phyloP scores from a whole-genome alignment of 2,329 filamentous ascomycete species.

The Microcyclosporella mali region DNA sequence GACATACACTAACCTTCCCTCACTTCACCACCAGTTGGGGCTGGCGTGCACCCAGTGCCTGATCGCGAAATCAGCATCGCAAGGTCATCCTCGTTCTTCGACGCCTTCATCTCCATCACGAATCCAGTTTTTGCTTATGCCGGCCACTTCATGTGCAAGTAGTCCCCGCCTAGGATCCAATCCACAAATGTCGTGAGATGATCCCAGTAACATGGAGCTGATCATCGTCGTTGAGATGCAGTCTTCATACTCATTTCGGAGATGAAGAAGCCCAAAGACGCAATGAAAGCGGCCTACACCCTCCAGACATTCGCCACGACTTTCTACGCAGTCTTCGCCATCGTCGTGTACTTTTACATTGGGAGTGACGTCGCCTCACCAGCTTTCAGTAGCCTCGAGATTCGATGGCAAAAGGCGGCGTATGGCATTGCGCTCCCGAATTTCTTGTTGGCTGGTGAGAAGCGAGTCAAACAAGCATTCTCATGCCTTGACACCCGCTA shows the following conservation, averaged over 20 bases:
- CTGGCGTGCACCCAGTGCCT: conserved; percentile 38
- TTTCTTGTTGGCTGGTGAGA: conserved; percentile 47
- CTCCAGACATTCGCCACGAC: conserved; percentile 47
- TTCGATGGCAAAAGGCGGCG: conserved; percentile 45
- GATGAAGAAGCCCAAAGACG: conserved; percentile 46
- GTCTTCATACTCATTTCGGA: conserved; percentile 50
- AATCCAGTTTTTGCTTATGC: conserved; percentile 51
- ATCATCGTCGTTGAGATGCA: conserved; percentile 4
- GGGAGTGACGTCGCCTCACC: conserved; percentile 43
- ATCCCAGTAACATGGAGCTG: not conserved
- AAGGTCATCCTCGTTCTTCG: conserved; percentile 36
- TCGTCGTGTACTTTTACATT: conserved; percentile 48
- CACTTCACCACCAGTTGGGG: conserved; percentile 30
- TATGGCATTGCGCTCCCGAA: conserved; percentile 49
- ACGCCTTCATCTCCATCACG: conserved; percentile 44
- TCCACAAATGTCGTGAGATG: not conserved
- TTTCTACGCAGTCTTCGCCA: conserved; percentile 48
- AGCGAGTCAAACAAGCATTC: too few relatives aligned
- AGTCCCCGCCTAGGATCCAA: not conserved
- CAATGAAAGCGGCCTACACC: conserved; percentile 46
- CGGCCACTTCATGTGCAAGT: conserved; percentile 43
- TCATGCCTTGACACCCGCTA: too few relatives aligned
- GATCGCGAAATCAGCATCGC: conserved; percentile 36
- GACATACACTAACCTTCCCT: too few relatives aligned
- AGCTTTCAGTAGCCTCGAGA: conserved; percentile 43